Evolutionary conservation across 2,329 filamentous ascomycete genomes (phyloP).

Genomic region (Onygena corvina): DNA sequence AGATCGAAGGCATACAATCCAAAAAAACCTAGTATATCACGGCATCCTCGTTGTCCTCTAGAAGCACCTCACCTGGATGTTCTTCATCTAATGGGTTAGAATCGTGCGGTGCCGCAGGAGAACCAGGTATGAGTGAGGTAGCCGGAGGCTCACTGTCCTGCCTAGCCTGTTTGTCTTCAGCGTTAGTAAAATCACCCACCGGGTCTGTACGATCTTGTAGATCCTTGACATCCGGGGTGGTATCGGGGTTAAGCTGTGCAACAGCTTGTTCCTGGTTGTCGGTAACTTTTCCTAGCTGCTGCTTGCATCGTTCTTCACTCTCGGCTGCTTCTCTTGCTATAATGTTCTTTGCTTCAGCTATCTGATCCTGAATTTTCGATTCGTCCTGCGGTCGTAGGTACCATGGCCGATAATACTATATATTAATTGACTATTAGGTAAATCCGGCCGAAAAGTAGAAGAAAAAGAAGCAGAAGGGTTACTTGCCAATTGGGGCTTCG

Average conservation of each 20-base stretch:
- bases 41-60: slow-evolving; percentile 78
- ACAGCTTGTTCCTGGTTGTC: slow-evolving; percentile 13
- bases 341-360: slow-evolving; percentile 49
- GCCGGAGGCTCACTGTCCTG: slow-evolving; percentile 5
- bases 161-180: slow-evolving; percentile 6
- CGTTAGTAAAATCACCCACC: slow-evolving; percentile 19
- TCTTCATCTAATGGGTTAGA: slow-evolving; percentile 45
- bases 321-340: slow-evolving; percentile 55
- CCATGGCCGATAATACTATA: slow-evolving; percentile 77
- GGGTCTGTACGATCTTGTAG: slow-evolving; percentile 18
- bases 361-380: slow-evolving; percentile 56
- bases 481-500: slow-evolving; percentile 63
- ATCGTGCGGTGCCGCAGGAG: slow-evolving; percentile 23
- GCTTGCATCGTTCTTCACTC: slow-evolving; percentile 40
- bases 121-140: background rate
- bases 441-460: slow-evolving; percentile 13
- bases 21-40: slow-evolving; percentile 62
- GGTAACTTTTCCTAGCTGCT: slow-evolving; percentile 26
- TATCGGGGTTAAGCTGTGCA: background rate
- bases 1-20: background rate
- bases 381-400: slow-evolving; percentile 58
- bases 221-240: slow-evolving; percentile 7
- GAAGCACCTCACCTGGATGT: slow-evolving; percentile 62
- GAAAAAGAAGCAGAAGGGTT: background rate
- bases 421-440: slow-evolving; percentile 14